phyloP scores from a whole-genome alignment of 768 basidiomycete species.

The Porpolomopsis calyptriformis region DNA sequence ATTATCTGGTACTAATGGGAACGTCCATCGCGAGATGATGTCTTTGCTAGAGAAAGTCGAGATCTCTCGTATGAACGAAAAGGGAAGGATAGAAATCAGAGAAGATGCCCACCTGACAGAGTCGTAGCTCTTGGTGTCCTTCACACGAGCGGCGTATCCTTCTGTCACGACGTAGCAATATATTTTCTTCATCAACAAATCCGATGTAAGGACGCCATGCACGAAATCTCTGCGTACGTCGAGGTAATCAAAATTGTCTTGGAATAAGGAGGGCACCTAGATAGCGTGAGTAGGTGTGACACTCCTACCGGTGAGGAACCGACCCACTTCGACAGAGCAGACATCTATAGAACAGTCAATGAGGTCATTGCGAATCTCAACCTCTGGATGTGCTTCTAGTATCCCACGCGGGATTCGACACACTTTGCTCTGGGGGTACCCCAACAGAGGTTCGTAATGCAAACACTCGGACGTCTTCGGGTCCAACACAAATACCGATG shows the following conservation, averaged over 20 bases:
- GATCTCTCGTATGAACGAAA: not conserved
- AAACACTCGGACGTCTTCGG: conserved; percentile 68
- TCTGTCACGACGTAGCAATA: conserved; percentile 81
- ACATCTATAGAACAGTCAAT: conserved; percentile 87
- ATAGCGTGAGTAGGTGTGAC: not conserved
- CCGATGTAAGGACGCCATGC: conserved; percentile 87
- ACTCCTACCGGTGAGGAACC: not conserved
- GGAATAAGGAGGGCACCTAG: conserved; percentile 90
- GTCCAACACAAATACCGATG: conserved; percentile 71
- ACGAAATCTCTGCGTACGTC: conserved; percentile 90
- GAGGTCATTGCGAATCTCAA: conserved; percentile 81
- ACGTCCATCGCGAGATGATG: conserved; percentile 87
- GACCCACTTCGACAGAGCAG: conserved; percentile 79
- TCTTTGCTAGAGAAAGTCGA: conserved; percentile 54
- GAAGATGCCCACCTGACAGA: conserved; percentile 55
- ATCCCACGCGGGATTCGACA: conserved; percentile 72
- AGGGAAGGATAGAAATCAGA: not conserved
- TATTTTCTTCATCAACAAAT: conserved; percentile 90
- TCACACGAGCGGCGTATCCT: conserved; percentile 87
- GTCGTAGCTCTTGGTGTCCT: conserved; percentile 87
- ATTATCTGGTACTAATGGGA: conserved; percentile 91
- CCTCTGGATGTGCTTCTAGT: conserved; percentile 58
- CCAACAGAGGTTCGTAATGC: conserved; percentile 71
- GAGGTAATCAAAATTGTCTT: conserved; percentile 96
- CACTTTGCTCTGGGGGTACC: conserved; percentile 52